Conservation (phyloP, 2,329 filamentous ascomycete species). For the Clonostachys sp. region DNA sequence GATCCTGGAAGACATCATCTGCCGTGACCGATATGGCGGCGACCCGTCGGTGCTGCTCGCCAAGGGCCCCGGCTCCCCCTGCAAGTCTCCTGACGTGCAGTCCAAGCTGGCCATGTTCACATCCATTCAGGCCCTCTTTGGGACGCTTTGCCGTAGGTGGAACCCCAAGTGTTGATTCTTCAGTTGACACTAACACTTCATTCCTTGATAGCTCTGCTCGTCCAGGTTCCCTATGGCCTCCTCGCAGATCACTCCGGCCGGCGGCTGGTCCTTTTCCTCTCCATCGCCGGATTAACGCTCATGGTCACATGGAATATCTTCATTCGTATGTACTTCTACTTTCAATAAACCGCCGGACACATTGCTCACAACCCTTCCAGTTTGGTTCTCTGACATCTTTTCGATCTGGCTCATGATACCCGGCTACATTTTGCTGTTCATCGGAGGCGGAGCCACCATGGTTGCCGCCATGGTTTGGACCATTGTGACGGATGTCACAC, state of each 20-base stretch:
- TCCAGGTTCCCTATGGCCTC: constrained; percentile 39
- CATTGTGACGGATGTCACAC: constrained; percentile 35
- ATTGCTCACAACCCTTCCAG: constrained; percentile 16
- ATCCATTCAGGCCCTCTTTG: constrained; percentile 38
- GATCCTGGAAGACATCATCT: constrained; percentile 49
- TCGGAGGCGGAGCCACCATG: constrained; percentile 34
- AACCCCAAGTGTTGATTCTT: too few relatives aligned
- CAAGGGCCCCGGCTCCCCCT: not conserved
- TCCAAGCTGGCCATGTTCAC: constrained; percentile 44
- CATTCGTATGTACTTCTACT: constrained; percentile 17
- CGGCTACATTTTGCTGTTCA: constrained; percentile 23
- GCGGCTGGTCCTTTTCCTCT: constrained; percentile 29
- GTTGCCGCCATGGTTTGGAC: constrained; percentile 38
- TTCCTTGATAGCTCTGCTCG: constrained; percentile 24
- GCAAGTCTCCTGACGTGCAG: constrained; percentile 42
- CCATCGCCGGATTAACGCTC: constrained; percentile 21
- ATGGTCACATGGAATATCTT: constrained; percentile 18
- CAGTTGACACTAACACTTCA: too few relatives aligned
- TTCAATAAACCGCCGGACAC: too few relatives aligned
- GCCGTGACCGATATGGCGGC: constrained; percentile 39
- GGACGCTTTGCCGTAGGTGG: constrained; percentile 37
- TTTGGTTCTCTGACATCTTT: constrained; percentile 27
- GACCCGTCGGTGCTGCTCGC: constrained; percentile 15
- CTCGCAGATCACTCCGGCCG: constrained; percentile 42
- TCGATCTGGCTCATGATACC: constrained; percentile 32